Evolutionary conservation across 805 yeast genomes (phyloP).

Genomic region (Komagataella pseudopastoris): DNA sequence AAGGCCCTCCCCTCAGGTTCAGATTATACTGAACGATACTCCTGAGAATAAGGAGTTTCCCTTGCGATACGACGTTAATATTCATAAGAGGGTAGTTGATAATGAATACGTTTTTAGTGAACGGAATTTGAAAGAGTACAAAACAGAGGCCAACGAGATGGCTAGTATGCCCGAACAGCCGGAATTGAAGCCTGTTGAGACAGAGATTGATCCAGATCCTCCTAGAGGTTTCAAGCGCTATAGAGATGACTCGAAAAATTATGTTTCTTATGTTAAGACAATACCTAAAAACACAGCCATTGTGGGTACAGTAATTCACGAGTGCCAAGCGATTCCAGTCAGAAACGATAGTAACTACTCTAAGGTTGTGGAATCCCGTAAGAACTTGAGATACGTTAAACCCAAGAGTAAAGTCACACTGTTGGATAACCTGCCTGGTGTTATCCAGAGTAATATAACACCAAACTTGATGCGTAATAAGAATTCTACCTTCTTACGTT

Average conservation of each 20-base stretch:
- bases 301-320: conserved; percentile 82
- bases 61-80: conserved; percentile 66
- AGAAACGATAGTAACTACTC: conserved; percentile 53
- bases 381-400: conserved; percentile 41
- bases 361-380: conserved; percentile 44
- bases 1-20: conserved; percentile 27
- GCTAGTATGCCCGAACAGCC: conserved; percentile 42
- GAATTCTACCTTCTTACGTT: conserved; percentile 56
- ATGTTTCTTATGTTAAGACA: conserved; percentile 73
- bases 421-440: conserved; percentile 74
- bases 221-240: neutral
- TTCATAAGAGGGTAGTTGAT: conserved; percentile 67
- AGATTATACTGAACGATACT: conserved; percentile 40
- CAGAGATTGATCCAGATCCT: conserved; percentile 9
- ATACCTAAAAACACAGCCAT: conserved; percentile 81
- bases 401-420: conserved; percentile 54
- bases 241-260: conserved; percentile 10
- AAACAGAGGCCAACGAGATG: conserved; percentile 35
- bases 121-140: conserved; percentile 54
- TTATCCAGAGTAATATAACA: conserved; percentile 75
- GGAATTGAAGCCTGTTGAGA: conserved; percentile 23
- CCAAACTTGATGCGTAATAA: conserved; percentile 61
- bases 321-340: conserved; percentile 79
- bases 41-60: conserved; percentile 48
- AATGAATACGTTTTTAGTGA: conserved; percentile 86